phyloP scores from a whole-genome alignment of 192 early-diverging fungal genomes.

The Backusella tuberculispora region DNA sequence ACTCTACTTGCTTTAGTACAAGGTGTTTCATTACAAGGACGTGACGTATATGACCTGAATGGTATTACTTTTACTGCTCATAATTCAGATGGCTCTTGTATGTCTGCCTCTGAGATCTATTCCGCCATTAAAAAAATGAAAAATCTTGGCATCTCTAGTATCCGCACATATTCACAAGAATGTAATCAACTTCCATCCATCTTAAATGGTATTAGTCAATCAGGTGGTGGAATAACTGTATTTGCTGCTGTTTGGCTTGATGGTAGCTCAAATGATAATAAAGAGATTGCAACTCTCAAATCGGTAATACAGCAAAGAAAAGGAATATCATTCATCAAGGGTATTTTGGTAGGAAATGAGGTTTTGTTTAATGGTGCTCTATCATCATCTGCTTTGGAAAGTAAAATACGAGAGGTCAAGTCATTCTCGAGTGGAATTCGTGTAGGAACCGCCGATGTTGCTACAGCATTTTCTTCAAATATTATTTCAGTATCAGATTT shows the following conservation, averaged over 20 bases:
- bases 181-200: slow-evolving; percentile 33
- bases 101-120: slow-evolving; percentile 1
- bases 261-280: slow-evolving; percentile 18
- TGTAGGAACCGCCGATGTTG: slow-evolving; percentile 61
- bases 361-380: slow-evolving; percentile 20
- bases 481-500: slow-evolving; percentile 58
- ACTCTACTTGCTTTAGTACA: slow-evolving; percentile 16
- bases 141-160: slow-evolving; percentile 26
- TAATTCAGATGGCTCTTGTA: slow-evolving; percentile 30
- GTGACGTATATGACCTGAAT: neutral
- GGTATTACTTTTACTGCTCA: slow-evolving; percentile 31
- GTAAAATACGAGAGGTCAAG: slow-evolving; percentile 38
- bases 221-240: slow-evolving; percentile 33
- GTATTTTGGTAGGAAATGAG: slow-evolving; percentile 37
- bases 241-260: slow-evolving; percentile 40
- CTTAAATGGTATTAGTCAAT: slow-evolving; percentile 24
- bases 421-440: slow-evolving; percentile 17
- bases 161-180: slow-evolving; percentile 45
- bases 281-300: slow-evolving; percentile 30
- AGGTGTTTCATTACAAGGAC: slow-evolving; percentile 12
- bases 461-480: slow-evolving; percentile 38
- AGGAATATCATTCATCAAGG: slow-evolving; percentile 10
- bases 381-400: slow-evolving; percentile 16
- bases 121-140: slow-evolving; percentile 25
- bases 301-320: neutral